A percentile compares a stretch with the other conserved stretches of the same genome.
These are phyloP conservation scores for Sporothrix luriei DNA, from an alignment of 2,329 filamentous ascomycete species.

Conservation along the genomic window DNA sequence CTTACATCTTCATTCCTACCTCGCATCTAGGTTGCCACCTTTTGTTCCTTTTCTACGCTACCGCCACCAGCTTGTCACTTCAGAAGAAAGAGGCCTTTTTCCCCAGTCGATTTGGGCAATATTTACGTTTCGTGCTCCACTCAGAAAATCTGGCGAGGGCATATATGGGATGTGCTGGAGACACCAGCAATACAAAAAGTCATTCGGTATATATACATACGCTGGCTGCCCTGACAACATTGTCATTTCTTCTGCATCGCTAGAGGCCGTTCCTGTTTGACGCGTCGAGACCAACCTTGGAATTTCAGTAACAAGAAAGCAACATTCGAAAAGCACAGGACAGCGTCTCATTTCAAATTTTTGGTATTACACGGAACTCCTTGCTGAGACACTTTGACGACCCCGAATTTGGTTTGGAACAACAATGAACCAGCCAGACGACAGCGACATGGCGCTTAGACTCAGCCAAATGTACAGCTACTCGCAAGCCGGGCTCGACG, in stretches of 20 bases:
- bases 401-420: neutral
- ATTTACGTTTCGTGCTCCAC: neutral
- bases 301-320: neutral
- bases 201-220: slow-evolving; percentile 2
- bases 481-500: neutral
- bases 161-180: neutral
- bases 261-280: neutral
- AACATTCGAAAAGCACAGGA: neutral
- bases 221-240: neutral
- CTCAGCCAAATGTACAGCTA: slow-evolving; percentile 5
- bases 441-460: slow-evolving; percentile 4
- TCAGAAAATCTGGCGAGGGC: neutral
- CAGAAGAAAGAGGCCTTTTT: neutral
- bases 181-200: neutral
- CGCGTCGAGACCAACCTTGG: neutral
- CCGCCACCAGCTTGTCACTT: neutral
- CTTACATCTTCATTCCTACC: neutral
- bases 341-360: neutral
- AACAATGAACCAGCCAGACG: slow-evolving; percentile 4
- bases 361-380: neutral
- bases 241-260: neutral
- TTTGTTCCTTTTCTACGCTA: neutral
- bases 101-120: neutral
- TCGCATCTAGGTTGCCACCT: neutral
- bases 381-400: neutral